phyloP scores from a whole-genome alignment of 768 basidiomycete genomes.

The Psilocybe subaeruginosa region DNA sequence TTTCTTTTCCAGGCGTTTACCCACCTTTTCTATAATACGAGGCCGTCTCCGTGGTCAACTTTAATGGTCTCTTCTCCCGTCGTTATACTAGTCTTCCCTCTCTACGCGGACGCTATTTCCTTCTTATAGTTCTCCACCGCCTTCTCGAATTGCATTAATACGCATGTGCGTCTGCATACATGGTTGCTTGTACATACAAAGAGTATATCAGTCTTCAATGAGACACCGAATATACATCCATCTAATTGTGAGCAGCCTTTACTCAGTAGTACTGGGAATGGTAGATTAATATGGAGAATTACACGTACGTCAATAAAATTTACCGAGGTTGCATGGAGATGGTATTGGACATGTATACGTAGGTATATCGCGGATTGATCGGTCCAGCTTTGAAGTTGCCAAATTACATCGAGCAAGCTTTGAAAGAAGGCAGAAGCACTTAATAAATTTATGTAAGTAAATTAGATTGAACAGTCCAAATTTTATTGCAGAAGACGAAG shows the following conservation, averaged over 20 bases:
- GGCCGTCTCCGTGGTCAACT: not conserved
- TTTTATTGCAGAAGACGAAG: not conserved
- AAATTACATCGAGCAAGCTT: too few species aligned
- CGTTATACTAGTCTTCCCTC: not conserved
- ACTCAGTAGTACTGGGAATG: too few species aligned
- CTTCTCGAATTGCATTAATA: not conserved
- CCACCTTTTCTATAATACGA: slow-evolving; percentile 1
- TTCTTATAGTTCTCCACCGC: not conserved
- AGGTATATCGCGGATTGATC: too few species aligned
- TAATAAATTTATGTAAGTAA: too few species aligned
- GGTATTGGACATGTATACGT: too few species aligned
- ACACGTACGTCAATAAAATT: too few species aligned
- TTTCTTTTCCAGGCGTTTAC: slow-evolving; percentile 4
- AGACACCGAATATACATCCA: not conserved
- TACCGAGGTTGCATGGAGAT: too few species aligned
- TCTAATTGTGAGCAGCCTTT: not conserved
- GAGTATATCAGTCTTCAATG: not conserved
- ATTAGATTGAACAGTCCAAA: too few species aligned
- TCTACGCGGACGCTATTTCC: not conserved
- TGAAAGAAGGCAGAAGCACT: too few species aligned
- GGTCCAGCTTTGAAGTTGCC: too few species aligned
- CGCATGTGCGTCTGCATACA: not conserved
- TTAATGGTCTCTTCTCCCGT: not conserved
- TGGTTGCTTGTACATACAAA: not conserved
- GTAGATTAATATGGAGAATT: too few species aligned